Conservation (phyloP, 106 monocot species). For the Amphibolis antarctica region DNA sequence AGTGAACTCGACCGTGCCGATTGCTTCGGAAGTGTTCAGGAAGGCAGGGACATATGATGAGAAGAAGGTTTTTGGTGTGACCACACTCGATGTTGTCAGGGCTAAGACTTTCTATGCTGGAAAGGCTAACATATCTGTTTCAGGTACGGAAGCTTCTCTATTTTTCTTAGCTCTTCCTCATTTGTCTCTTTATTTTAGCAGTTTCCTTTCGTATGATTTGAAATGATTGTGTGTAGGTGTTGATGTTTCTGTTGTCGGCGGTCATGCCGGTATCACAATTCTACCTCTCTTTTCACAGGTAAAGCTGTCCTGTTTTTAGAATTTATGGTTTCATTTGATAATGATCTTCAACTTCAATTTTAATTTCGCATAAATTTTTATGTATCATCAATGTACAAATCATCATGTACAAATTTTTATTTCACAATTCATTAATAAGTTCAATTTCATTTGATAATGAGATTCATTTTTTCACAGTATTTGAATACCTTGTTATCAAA, state of each 20-base stretch:
- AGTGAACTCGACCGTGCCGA: conserved; percentile 92
- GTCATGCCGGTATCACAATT: conserved; percentile 91
- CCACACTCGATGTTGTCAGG: conserved; percentile 81
- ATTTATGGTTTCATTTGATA: too few relatives aligned
- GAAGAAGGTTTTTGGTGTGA: conserved; percentile 87
- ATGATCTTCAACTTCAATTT: too few relatives aligned
- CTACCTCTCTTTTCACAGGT: conserved; percentile 96
- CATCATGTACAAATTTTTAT: too few relatives aligned
- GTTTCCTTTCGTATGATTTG: background rate
- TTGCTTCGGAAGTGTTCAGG: conserved; percentile 91
- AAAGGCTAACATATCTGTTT: conserved; percentile 63
- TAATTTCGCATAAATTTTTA: too few relatives aligned
- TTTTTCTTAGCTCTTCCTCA: background rate
- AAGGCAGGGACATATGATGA: conserved; percentile 80
- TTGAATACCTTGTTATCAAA: too few relatives aligned
- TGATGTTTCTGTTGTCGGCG: conserved; percentile 90
- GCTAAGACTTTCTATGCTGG: conserved; percentile 93
- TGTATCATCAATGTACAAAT: too few relatives aligned
- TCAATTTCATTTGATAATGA: too few relatives aligned
- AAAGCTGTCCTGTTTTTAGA: too few relatives aligned
- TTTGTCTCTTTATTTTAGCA: background rate
- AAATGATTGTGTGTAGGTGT: conserved; percentile 32
- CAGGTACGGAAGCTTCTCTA: conserved; percentile 23
- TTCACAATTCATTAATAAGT: too few relatives aligned
- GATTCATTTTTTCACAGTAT: too few relatives aligned